A percentile compares a stretch with the other conserved stretches of the same genome.
These are phyloP conservation scores for Diutina mesorugosa DNA, from an alignment of 1,139 yeast species.

Conservation along the genomic window DNA sequence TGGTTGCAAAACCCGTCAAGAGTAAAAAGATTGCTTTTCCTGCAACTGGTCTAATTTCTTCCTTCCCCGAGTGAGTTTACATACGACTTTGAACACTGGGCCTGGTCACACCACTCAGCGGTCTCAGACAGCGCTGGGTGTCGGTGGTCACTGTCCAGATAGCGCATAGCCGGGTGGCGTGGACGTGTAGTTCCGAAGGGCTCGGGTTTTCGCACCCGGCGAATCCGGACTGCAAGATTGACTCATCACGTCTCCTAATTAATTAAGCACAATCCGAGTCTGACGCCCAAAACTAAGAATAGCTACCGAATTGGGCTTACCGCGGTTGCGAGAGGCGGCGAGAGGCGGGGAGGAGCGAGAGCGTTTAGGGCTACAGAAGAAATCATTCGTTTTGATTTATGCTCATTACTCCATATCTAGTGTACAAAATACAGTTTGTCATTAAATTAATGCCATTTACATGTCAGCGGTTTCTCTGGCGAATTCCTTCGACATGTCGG, in stretches of 20 bases:
- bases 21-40: no score
- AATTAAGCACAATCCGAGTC: neutral
- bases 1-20: no score
- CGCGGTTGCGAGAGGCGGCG: no score
- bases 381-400: neutral
- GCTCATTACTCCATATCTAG: neutral
- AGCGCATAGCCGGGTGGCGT: neutral
- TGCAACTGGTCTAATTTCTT: no score
- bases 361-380: neutral
- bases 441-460: neutral
- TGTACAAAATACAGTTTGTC: neutral
- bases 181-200: neutral
- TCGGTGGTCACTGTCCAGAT: neutral
- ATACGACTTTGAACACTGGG: neutral
- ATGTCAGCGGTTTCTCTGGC: slow-evolving; percentile 40
- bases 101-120: neutral
- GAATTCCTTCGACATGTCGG: slow-evolving; percentile 85
- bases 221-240: neutral
- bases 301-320: neutral
- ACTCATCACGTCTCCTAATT: neutral
- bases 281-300: neutral
- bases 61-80: no score
- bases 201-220: neutral
- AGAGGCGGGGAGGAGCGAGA: neutral
- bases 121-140: neutral